Evolutionary conservation across 2,329 filamentous ascomycete genomes (phyloP), one percentile per base, ranked within the genome.

Genomic region (Xylaria sp.): DNA sequence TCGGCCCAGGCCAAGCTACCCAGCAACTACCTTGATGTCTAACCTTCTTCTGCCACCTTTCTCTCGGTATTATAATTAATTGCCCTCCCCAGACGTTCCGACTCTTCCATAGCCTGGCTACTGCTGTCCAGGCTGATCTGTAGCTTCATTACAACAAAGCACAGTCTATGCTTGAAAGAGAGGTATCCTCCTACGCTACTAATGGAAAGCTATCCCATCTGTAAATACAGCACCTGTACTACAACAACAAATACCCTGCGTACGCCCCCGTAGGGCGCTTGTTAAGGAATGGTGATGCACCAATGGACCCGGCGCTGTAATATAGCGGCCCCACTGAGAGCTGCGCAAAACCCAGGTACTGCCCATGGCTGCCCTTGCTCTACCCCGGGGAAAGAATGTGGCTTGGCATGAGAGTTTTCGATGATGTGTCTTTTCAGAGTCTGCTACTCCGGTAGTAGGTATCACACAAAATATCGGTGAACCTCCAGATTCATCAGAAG

Each of bases 381-480:
- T 52, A 46, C 58, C 66, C 62, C 58, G 62, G 66, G 66, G 66
- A 57, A 61, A 59, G 61, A 71, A 68, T 69, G 69, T 67, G 67
- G 71, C 71, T 70, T 71, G 65, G 65, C 62, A 65, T 54, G 28
- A 66, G 52, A 64, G 61, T 62, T 66, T 60, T 66, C 51, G 59
- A 69, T 66, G 62, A 73, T 70, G 59, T 67, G 62, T 70, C 62
- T 72, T 64, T 71, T 71, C 49, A 18, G 33, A 36, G 33, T 36
- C 33, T 23, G 6, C 28, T 28, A 28, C 28, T 28, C 28, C 28
- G 28, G 28, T 5, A 28, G 28, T 28, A n/a, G 46, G 41, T 46
- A 46, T 46, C 15, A n/a, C 55, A 52, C 51, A 56, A n/a, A 33
- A 52, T 55, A 49, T 49, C 46, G 13, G 9, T 18, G 25, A 51